Base-by-base conservation (phyloP, 2,329 filamentous ascomycete genomes). In the Sarocladium strictum region DNA sequence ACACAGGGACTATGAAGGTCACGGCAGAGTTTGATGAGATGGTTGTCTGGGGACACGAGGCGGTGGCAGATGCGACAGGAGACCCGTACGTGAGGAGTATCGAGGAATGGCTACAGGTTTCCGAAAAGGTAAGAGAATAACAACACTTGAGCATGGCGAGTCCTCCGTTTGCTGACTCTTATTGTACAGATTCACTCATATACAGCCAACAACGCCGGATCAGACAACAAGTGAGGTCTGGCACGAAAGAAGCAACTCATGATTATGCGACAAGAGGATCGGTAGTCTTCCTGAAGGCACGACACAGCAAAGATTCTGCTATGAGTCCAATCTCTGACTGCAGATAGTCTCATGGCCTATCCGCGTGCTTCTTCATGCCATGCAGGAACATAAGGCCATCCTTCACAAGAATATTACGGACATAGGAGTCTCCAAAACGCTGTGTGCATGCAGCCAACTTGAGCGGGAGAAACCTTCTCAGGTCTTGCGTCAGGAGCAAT, bases 41-140 rank as follows among this genome's bases (percentile, higher is more conserved):
- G 52, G 72, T 90, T 2, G 78, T 96, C n/a, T 97, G 92, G 92
- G 85, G 81, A 0, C 91, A 96, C 67, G 91, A 94, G 60, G 69
- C 72, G 1, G 62, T 81, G 51, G 84, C 84, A 5, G 83, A 86
- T 57, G 76, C 76, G 1, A 75, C 76, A 26, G 72, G 72, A 5
- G 90, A 96, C 69, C 75, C 80, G 1, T 94, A 90, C 66, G 75
- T 89, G 3, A 86, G 87, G 65, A 84, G 86, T 0, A 73, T 96
- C 41, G 80, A 86, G 60, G 91, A 96, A 69, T 96, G 91, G 90
- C 75, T 95, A 55, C 75, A 76, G 11, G 82, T 92, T 66, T 82
- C 90, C 11, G 81, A 86, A 59, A 77, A 80, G 67, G 86, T 90
- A 69, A 62, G 78, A 24, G 24, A 40, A 26, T 37, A 21, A 17